Evolutionary conservation across 371 early-diverging fungal genomes (phyloP).

Genomic region (Mortierella sp.): DNA sequence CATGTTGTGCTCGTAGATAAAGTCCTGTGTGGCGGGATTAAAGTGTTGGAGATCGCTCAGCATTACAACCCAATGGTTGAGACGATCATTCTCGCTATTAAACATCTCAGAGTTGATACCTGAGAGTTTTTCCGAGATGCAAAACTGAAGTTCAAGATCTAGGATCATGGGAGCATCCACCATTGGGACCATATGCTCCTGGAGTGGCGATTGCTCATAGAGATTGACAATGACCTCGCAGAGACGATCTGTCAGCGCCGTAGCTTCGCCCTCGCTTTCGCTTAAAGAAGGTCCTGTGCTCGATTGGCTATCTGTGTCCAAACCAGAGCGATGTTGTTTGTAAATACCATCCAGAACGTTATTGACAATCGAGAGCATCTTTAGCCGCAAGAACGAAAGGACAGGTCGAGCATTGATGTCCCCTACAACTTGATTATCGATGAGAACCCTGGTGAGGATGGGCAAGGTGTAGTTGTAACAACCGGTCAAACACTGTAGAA

Average conservation of each 20-base stretch:
- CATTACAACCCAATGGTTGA: constrained; percentile 75
- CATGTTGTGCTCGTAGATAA: constrained; percentile 35
- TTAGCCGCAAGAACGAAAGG: constrained; percentile 24
- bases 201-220: constrained; percentile 63
- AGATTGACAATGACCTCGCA: constrained; percentile 59
- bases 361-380: constrained; percentile 44
- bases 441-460: constrained; percentile 25
- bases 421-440: constrained; percentile 16
- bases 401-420: constrained; percentile 16
- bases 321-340: constrained; percentile 6
- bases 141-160: constrained; percentile 82
- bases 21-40: constrained; percentile 57
- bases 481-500: constrained; percentile 33
- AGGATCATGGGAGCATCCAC: constrained; percentile 81
- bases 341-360: constrained; percentile 44
- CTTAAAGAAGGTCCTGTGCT: not conserved
- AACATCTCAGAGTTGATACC: constrained; percentile 59
- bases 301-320: not conserved
- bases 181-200: constrained; percentile 58
- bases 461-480: constrained; percentile 58
- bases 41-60: constrained; percentile 80
- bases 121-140: constrained; percentile 68
- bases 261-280: constrained; percentile 16
- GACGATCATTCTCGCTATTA: constrained; percentile 70
- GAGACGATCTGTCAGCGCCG: constrained; percentile 53